Conservation (phyloP, 1,139 yeast species). For the Protomyces lactucae-debilis region DNA sequence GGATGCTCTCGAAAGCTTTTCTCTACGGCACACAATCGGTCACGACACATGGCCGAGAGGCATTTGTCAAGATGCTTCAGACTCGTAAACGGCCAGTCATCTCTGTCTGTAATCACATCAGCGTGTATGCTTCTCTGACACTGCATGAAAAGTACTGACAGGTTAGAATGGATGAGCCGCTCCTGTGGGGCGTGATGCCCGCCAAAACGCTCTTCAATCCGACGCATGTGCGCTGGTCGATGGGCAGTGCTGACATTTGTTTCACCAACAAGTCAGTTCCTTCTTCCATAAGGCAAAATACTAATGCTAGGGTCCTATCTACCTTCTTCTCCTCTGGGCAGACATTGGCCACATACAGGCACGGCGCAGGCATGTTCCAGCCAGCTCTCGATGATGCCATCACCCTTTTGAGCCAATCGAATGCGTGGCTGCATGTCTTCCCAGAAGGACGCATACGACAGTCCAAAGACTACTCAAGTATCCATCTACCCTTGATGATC, state of each 20-base stretch:
- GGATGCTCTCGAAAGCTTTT: slow-evolving; percentile 20
- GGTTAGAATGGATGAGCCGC: slow-evolving; percentile 72
- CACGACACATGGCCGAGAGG: slow-evolving; percentile 11
- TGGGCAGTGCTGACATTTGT: slow-evolving; percentile 90
- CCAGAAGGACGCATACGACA: slow-evolving; percentile 96
- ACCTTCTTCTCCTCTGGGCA: slow-evolving; percentile 79
- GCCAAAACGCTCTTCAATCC: slow-evolving; percentile 59
- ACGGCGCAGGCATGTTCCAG: slow-evolving; percentile 92
- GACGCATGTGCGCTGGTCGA: slow-evolving; percentile 80
- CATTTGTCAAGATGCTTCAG: slow-evolving; percentile 41
- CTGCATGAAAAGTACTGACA: background rate
- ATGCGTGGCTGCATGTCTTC: slow-evolving; percentile 80
- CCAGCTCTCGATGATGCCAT: slow-evolving; percentile 87
- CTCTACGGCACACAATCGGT: slow-evolving; percentile 6
- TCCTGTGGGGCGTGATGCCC: slow-evolving; percentile 82
- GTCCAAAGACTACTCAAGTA: slow-evolving; percentile 50
- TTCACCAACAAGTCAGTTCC: slow-evolving; percentile 51
- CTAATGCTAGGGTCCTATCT: slow-evolving; percentile 27
- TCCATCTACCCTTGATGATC: background rate
- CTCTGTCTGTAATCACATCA: slow-evolving; percentile 92
- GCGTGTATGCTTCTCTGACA: slow-evolving; percentile 45
- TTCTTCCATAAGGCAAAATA: background rate
- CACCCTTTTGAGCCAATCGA: slow-evolving; percentile 56
- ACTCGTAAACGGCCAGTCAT: slow-evolving; percentile 47
- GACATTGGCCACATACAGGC: slow-evolving; percentile 75